Evolutionary conservation across 2,329 filamentous ascomycete species (phyloP), one percentile per base, ranked within the genome.

Genomic region (Arthrobotrys musiformis): DNA sequence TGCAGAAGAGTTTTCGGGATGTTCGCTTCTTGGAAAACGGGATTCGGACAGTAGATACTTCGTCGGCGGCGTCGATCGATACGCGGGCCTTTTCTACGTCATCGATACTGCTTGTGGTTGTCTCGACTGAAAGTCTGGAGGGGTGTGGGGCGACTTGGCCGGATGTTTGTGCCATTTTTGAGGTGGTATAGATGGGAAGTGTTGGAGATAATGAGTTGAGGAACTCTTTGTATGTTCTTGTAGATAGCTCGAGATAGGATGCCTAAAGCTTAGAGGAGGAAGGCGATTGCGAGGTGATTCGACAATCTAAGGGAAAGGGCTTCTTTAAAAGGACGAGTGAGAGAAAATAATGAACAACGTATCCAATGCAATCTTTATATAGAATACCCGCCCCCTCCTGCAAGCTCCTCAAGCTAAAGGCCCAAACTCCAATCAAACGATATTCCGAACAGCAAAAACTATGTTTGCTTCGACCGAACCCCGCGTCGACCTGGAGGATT

Each of bases 1-100:
- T 61, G 50, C 64, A 77, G 54, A 77, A 77, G 7, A 70, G 33
- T 22, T 77, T 77, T 60, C 66, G 50, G 9, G 73, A 70, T 0
- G 73, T 35, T 30, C 42, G 61, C 40, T 66, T 70, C 1, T 15
- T 22, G 6, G 66, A 61, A 61, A 77, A 77, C 9, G 73, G 73
- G 22, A 77, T 37, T 62, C 66, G 24, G 48, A 77, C 67, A 6
- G 73, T 77, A 4, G 66, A n/a, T n/a, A n/a, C 50, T 11, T 44
- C 60, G 33, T 77, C 73, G 9, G 73, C 19, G 6, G 40, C 17
- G 28, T 70, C 58, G 13, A 48, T 13, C 1, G 58, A 70, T 6
- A 44, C 7, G 24, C 60, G 50, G 6, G 37, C 33, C 26, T 77
- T 77, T 54, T 77, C 73, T 1, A 77, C 40, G n/a, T 77, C 73